These are phyloP conservation scores for Leptographium wingfieldii DNA, from an alignment of 2,329 filamentous ascomycete genomes.

Conservation along the genomic window DNA sequence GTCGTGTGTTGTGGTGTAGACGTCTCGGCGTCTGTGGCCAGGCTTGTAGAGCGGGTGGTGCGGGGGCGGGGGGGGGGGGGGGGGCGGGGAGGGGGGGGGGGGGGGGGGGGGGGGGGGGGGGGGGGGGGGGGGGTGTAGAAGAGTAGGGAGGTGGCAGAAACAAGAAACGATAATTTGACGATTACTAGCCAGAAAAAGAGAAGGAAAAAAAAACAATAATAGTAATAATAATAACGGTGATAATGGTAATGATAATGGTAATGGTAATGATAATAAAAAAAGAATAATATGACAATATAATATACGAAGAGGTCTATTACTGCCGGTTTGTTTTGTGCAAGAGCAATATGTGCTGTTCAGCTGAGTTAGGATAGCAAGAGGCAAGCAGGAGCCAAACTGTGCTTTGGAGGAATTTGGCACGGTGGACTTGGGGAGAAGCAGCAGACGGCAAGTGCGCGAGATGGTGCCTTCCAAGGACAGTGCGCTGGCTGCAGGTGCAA, in stretches of 20 bases:
- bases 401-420: background rate
- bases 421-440: background rate
- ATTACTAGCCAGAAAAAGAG: background rate
- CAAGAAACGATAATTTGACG: background rate
- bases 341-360: background rate
- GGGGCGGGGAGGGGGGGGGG: background rate
- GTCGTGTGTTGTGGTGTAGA: too few species aligned
- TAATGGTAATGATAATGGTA: background rate
- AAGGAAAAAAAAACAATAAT: conserved; percentile 1
- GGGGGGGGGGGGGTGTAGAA: background rate
- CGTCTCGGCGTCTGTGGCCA: too few species aligned
- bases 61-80: background rate
- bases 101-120: background rate
- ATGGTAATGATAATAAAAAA: conserved; percentile 1
- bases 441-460: too few species aligned
- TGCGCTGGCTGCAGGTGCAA: background rate
- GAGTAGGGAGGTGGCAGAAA: background rate
- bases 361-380: background rate
- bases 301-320: background rate
- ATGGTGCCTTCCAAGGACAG: background rate
- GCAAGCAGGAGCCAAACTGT: background rate
- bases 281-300: background rate
- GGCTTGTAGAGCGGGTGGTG: too few species aligned
- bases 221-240: background rate
- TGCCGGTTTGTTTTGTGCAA: background rate